Conservation (phyloP, 2,329 filamentous ascomycete genomes). For the Fusarium brachygibbosum region DNA sequence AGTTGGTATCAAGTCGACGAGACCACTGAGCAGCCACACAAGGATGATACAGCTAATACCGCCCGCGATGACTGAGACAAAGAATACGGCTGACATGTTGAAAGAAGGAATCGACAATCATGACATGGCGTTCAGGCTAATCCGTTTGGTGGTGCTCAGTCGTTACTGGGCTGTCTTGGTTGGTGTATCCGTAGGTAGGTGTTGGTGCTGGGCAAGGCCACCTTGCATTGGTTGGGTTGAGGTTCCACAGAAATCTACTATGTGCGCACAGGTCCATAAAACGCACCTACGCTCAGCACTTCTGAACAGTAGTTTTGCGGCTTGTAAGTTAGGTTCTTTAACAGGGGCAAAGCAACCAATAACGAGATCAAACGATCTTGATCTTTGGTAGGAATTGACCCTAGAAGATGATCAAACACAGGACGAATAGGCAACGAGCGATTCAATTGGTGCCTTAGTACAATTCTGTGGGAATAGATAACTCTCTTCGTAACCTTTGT, state of each 20-base stretch:
- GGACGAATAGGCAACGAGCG: neutral
- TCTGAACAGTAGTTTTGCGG: neutral
- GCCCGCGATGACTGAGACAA: constrained; percentile 55
- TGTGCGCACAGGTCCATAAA: constrained; percentile 7
- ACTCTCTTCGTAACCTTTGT: constrained; percentile 11
- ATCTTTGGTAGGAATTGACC: constrained; percentile 17
- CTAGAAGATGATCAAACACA: constrained; percentile 38
- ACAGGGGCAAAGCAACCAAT: constrained; percentile 22
- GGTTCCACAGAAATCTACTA: constrained; percentile 32
- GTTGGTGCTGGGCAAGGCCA: constrained; percentile 34
- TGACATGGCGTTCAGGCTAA: constrained; percentile 29
- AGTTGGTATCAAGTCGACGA: constrained; percentile 52
- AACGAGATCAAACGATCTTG: constrained; percentile 23
- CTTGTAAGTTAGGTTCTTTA: neutral
- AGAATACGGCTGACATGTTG: constrained; percentile 48
- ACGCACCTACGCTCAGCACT: neutral
- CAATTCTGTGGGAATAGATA: neutral
- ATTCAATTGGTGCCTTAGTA: neutral
- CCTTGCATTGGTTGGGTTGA: constrained; percentile 31
- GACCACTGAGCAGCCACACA: constrained; percentile 41
- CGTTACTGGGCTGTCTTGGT: constrained; percentile 12
- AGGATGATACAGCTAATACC: constrained; percentile 53
- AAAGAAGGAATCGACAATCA: constrained; percentile 18
- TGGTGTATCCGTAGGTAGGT: constrained; percentile 5
- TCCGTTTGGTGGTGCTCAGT: constrained; percentile 19